Evolutionary conservation across 805 yeast species (phyloP), one percentile per base, ranked within the genome.

Genomic region (Sungouiella blattae): DNA sequence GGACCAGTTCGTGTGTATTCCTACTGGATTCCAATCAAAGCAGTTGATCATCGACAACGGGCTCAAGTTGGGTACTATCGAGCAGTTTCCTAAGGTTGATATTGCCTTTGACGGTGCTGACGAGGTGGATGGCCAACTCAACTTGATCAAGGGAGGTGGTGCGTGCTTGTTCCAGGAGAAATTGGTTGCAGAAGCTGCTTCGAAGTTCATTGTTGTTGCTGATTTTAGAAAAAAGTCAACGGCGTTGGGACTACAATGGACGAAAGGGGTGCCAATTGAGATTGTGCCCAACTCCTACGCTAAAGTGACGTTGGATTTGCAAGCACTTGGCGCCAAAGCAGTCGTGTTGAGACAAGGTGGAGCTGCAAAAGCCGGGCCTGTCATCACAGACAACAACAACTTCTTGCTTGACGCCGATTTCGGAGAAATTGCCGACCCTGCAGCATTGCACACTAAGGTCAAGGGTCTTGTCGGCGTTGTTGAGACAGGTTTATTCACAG

Each of bases 71-170:
- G 95, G 95, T 2, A 71, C 84, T 7, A 77, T 91, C 41, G 97
- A 91, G 53, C 89, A 87, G 66, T 80, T 67, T 44, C 86, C 95
- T 2, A 72, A 73, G 17, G 67, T 93, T 29, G 98, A 93, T 57
- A 78, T 93, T 49, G 96, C 96, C 1, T 93, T 93, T 58, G 99
- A 93, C 60, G 99, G 99, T 29, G 98, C 98, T 2, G 99, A 93
- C 62, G 98, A 93, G 62, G 89, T 89, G 39, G 98, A 91, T 60
- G 56, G 76, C 4, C 56, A 71, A 14, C 71, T 93, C 50, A 86
- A 88, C 56, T 80, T 89, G 52, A 93, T 93, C 58, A 93, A 93
- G 64, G 99, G 99, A 47, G 99, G 99, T 32, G 99, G 99, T 27
- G 99, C 97, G 2, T 93, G 99, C 61, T 70, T 88, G 44, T 83